These are phyloP conservation scores for Cercospora nicotianae DNA, from an alignment of 2,329 filamentous ascomycete genomes.

Conservation along the genomic window DNA sequence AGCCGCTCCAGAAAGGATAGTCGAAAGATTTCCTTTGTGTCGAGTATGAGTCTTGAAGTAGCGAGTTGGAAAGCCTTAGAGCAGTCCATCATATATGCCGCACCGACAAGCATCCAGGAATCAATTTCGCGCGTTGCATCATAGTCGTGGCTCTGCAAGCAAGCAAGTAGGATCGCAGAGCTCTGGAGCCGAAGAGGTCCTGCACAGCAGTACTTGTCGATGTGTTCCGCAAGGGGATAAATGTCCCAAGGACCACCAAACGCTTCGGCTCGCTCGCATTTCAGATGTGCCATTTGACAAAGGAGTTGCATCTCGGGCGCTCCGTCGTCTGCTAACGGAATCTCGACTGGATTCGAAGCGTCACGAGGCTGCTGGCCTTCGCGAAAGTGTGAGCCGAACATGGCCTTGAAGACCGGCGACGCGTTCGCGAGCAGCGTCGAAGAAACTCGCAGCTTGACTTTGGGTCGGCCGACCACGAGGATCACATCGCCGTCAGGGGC, in stretches of 20 bases:
- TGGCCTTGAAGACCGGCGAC: conserved; percentile 7
- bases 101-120: too few relatives aligned
- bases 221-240: not conserved
- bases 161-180: not conserved
- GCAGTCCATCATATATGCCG: not conserved
- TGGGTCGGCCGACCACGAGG: not conserved
- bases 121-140: too few relatives aligned
- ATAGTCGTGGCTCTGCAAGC: too few relatives aligned
- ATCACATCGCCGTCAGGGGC: conserved; percentile 14
- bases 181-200: not conserved
- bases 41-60: too few relatives aligned
- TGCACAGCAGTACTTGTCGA: not conserved
- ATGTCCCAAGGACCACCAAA: too few relatives aligned
- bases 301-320: too few relatives aligned
- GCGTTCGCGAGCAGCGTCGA: not conserved
- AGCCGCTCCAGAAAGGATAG: too few relatives aligned
- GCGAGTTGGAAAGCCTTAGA: not conserved
- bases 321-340: too few relatives aligned
- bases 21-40: too few relatives aligned
- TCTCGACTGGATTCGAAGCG: not conserved
- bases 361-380: conserved; percentile 9
- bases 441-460: not conserved
- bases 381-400: conserved; percentile 16
- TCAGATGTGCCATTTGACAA: too few relatives aligned
- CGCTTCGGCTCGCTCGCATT: too few relatives aligned